phyloP scores from a whole-genome alignment of 1,284 basidiomycete species.

The Tremellales sp. region DNA sequence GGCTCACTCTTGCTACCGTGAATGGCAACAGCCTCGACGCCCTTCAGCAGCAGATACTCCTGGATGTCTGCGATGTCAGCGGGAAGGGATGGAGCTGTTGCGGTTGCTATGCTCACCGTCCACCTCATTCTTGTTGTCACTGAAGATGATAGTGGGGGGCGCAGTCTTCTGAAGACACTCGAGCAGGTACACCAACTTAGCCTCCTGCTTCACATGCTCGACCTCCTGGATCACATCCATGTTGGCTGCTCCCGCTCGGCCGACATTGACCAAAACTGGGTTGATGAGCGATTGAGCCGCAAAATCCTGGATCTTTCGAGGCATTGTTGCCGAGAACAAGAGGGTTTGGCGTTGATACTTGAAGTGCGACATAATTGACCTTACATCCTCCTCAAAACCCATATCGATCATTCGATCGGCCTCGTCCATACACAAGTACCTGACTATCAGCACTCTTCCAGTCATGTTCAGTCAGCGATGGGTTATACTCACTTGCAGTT shows the following conservation, averaged over 20 bases:
- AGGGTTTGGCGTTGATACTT: conserved; percentile 96
- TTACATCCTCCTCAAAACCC: conserved; percentile 97
- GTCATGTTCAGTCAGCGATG: not conserved
- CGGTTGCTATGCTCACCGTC: conserved; percentile 62
- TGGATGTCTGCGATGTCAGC: conserved; percentile 75
- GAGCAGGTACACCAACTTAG: conserved; percentile 97
- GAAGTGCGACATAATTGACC: conserved; percentile 98
- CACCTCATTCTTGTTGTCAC: conserved; percentile 99
- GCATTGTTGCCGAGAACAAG: conserved; percentile 98
- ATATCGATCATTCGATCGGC: conserved; percentile 99
- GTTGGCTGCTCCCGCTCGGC: conserved; percentile 95
- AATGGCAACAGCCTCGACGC: conserved; percentile 96
- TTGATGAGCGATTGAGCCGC: conserved; percentile 90
- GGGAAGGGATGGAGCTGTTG: not conserved
- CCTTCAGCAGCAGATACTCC: conserved; percentile 93
- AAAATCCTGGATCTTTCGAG: conserved; percentile 96
- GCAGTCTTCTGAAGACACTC: conserved; percentile 98
- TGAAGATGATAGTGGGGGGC: conserved; percentile 96
- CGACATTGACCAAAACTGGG: conserved; percentile 94
- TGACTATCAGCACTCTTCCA: conserved; percentile 20
- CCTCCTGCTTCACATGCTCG: conserved; percentile 98
- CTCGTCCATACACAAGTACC: conserved; percentile 95
- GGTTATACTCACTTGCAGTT: conserved; percentile 64
- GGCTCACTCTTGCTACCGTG: conserved; percentile 89
- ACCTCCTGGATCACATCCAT: conserved; percentile 95